Percentiles rank a stretch among this genome's conserved stretches.
Evolutionary conservation across 441 rosid species (phyloP).

Genomic region (Arabidopsis hybrid): DNA sequence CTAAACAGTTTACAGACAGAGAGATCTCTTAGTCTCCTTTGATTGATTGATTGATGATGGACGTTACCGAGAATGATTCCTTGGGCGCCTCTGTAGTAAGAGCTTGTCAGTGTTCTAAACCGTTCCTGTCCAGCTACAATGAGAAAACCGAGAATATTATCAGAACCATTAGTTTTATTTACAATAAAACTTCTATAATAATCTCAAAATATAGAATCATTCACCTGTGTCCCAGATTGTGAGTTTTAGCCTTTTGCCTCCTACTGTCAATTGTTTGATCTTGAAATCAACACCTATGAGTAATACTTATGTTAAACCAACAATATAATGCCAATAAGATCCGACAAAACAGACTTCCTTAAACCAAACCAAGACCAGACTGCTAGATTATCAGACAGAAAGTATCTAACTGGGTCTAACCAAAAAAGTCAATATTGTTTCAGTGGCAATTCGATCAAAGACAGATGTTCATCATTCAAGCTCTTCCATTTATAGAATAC

Average conservation of each 20-base stretch:
- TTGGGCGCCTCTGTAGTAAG: constrained; percentile 90
- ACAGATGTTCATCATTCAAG: constrained; percentile 15
- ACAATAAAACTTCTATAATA: background rate
- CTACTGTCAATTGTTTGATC: constrained; percentile 84
- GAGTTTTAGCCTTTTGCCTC: constrained; percentile 84
- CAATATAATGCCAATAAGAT: constrained; percentile 16
- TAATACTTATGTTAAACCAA: background rate
- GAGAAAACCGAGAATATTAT: constrained; percentile 17
- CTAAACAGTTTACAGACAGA: constrained; percentile 17
- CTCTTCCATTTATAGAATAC: background rate
- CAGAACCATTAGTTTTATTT: background rate
- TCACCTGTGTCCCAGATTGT: constrained; percentile 98
- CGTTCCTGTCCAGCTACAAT: constrained; percentile 96
- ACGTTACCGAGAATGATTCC: constrained; percentile 85
- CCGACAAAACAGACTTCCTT: constrained; percentile 20
- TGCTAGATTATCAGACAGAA: constrained; percentile 19
- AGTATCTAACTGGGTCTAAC: constrained; percentile 9
- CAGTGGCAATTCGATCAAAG: constrained; percentile 3
- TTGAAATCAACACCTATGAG: constrained; percentile 90
- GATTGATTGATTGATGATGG: constrained; percentile 17
- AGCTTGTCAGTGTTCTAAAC: constrained; percentile 89
- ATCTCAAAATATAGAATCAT: constrained; percentile 7
- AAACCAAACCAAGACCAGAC: constrained; percentile 19
- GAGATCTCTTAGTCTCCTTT: constrained; percentile 2
- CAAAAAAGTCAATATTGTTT: constrained; percentile 13